Evolutionary conservation across 805 yeast genomes (phyloP), one percentile per base, ranked within the genome.

Genomic region (Candida broadrunensis): DNA sequence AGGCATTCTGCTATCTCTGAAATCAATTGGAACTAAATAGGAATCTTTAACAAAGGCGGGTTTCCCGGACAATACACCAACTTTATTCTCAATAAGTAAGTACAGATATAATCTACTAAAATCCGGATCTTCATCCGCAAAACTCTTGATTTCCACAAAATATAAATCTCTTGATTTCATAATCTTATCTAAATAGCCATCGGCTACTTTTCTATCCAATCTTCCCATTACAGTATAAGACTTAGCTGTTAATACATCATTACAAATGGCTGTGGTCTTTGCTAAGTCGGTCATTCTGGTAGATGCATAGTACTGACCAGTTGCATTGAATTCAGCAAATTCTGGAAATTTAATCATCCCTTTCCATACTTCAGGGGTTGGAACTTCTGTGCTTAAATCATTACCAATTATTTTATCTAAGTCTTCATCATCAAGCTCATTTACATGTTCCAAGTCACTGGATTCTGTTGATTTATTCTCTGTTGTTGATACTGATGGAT

Each of bases 171-270:
- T 68, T 1, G 81, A 62, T 7, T 58, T 49, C 1, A 66, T 50
- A 15, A 79, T 68, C 46, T 73, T 72, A 20, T 56, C 47, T 45
- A 87, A 59, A 53, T 87, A 87, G 11, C 63, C 64, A 39, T 74
- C 78, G 1, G 88, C 95, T 37, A 62, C 67, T 5, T 47, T 41
- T 3, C 66, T 53, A 50, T 77, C 81, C 34, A 88, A 66, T 41
- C 88, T 69, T 3, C 95, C 95, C 44, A 78, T 82, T 34, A 86
- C 61, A 23, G 64, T 63, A 48, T 81, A 58, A 26, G 60, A 48
- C 32, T 52, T 37, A 15, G 47, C 42, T 25, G 45, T 40, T 41
- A 63, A 58, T 4, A 74, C 52, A 32, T 63, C 65, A 54, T 60
- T 54, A 45, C 52, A 52, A 38, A 49, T 41, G 16, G 45, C 45